phyloP scores from a whole-genome alignment of 768 basidiomycete species.

The Agaricus bisporus region DNA sequence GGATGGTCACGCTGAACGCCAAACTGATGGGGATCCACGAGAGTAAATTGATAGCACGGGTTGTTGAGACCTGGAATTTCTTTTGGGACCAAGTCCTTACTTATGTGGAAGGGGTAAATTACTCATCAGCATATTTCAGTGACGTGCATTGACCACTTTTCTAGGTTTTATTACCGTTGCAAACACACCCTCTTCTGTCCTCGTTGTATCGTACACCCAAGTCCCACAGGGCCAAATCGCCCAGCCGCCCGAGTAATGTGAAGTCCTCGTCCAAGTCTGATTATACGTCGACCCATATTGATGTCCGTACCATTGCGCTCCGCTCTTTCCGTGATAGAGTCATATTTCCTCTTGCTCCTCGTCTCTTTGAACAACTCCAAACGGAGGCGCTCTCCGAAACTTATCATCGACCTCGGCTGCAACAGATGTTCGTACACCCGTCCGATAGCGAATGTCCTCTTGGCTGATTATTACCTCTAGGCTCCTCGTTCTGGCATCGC shows the following conservation, averaged over 20 bases:
- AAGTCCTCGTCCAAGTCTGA: slow-evolving; percentile 35
- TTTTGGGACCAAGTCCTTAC: slow-evolving; percentile 89
- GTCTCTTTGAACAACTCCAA: slow-evolving; percentile 51
- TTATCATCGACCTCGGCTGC: slow-evolving; percentile 63
- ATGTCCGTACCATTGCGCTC: slow-evolving; percentile 76
- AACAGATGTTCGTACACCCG: slow-evolving; percentile 62
- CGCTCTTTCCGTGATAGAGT: slow-evolving; percentile 77
- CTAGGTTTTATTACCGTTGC: slow-evolving; percentile 31
- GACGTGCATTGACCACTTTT: neutral
- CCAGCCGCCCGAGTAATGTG: slow-evolving; percentile 37
- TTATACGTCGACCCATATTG: slow-evolving; percentile 45
- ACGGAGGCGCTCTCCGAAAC: slow-evolving; percentile 46
- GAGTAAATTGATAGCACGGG: slow-evolving; percentile 64
- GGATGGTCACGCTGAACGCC: slow-evolving; percentile 90
- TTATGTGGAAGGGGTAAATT: slow-evolving; percentile 78
- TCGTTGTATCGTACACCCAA: slow-evolving; percentile 64
- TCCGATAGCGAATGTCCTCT: neutral
- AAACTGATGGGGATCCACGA: slow-evolving; percentile 76
- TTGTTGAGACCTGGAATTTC: slow-evolving; percentile 89
- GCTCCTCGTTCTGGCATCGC: slow-evolving; percentile 72
- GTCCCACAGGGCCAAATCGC: slow-evolving; percentile 44
- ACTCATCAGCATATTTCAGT: neutral
- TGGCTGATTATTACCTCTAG: slow-evolving; percentile 25
- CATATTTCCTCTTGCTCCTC: slow-evolving; percentile 56
- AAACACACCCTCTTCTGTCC: slow-evolving; percentile 46